phyloP scores from a whole-genome alignment of 2,329 filamentous ascomycete genomes.

The Fusarium brachygibbosum region DNA sequence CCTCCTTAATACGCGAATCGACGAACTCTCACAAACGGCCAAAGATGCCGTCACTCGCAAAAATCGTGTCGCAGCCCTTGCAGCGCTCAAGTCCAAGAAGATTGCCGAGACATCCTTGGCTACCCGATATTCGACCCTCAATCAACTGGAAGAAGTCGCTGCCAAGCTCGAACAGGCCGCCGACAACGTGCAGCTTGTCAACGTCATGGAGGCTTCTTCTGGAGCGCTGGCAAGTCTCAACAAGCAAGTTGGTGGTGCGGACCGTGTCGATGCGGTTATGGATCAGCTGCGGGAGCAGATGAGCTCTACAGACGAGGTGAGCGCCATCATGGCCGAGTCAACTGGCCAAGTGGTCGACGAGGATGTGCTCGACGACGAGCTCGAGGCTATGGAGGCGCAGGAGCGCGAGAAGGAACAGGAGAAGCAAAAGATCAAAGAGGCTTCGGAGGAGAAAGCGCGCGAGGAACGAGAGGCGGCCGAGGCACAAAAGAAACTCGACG shows the following conservation, averaged over 20 bases:
- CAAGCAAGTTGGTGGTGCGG: constrained; percentile 79
- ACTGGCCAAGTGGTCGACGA: constrained; percentile 75
- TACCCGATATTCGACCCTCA: constrained; percentile 78
- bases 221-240: constrained; percentile 81
- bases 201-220: constrained; percentile 83
- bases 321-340: constrained; percentile 77
- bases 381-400: constrained; percentile 78
- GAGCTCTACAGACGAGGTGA: constrained; percentile 84
- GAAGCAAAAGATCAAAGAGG: constrained; percentile 61
- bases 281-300: constrained; percentile 84
- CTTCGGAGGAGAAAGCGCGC: constrained; percentile 56
- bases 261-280: constrained; percentile 81
- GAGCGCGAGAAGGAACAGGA: constrained; percentile 67
- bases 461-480: constrained; percentile 62
- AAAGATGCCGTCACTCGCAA: constrained; percentile 78
- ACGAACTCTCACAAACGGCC: constrained; percentile 73
- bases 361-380: constrained; percentile 86
- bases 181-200: constrained; percentile 86
- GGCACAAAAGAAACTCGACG: constrained; percentile 67
- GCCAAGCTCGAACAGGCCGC: constrained; percentile 86
- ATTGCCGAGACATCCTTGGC: constrained; percentile 80
- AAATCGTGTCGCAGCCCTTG: constrained; percentile 80
- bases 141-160: constrained; percentile 86
- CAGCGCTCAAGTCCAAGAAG: constrained; percentile 86
- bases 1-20: constrained; percentile 75